Evolutionary conservation across 148 eudicot genomes (phyloP), one percentile per base, ranked within the genome.

Genomic region (Rhododendron mucronatum): DNA sequence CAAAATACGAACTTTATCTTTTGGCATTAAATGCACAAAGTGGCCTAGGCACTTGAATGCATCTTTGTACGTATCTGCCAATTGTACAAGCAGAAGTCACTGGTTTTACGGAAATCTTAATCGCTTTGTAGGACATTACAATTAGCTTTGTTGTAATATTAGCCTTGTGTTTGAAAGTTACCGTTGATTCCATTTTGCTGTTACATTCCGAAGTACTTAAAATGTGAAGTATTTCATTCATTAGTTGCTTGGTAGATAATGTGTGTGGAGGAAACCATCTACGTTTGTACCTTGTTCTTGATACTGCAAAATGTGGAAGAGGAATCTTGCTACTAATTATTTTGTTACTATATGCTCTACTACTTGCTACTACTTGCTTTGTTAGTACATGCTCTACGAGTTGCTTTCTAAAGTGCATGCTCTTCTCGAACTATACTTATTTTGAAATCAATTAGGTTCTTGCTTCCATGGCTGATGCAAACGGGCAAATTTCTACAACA

Each of bases 381-480:
- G 33, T 82, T 82, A 18, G 23, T n/a, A 37, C 35, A 78, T 78
- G 35, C 26, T 30, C 21, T 53, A 7, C 18, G 20, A 55, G 51
- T 50, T 50, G 37, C 23, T 13, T 53, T 33, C 23, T 18, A 55
- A 55, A 26, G 28, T 79, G 35, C 37, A 55, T 81, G 53, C 63
- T 45, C 2, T 61, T 45, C 57, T 30, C 81, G 55, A 14, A 48
- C 61, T 85, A 74, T 85, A 65, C 23, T 78, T 85, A 78, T 84
- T 84, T 82, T 80, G 77, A 37, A 83, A 74, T 86, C 44, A 79
- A 84, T 48, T 89, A 97, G 99, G 94, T 94, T 89, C 98, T 94
- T 83, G 90, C 98, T 78, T 92, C 98, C 84, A 92, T 94, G 95
- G 98, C 99, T 85, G 98, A 94, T 92, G 91, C 92, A 83, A 94